Base-by-base conservation (phyloP, 2,329 filamentous ascomycete species). In the Ophiostoma australiae region DNA sequence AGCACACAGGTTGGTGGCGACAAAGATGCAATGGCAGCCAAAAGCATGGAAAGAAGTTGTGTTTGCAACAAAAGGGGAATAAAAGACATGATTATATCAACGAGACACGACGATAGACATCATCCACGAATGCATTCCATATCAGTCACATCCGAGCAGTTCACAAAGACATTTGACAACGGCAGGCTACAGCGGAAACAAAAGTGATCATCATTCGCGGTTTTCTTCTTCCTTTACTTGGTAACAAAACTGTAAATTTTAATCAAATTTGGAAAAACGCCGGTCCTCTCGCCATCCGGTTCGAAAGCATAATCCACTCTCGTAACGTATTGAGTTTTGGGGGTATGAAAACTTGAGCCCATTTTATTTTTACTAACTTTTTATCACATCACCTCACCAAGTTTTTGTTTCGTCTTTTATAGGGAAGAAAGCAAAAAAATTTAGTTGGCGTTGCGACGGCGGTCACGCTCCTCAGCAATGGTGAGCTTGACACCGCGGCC, bases 401-500 rank as follows among this genome's bases (percentile, higher is more conserved):
- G 13, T 20, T 31, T 48, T 48, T 20, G 44, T 10, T 48, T 48
- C 44, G n/a, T 48, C 44, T 48, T n/a, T 20, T 5, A 48, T 1
- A n/a, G 27, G 1, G 27, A n/a, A 48, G 20, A 20, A 48, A n/a
- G 7, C 5, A 6, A n/a, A 41, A 20, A 44, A 6, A 35, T 35
- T 74, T 74, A 74, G 73, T 85, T 87, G 86, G 77, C 83, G 77
- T 94, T 93, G 81, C 95, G 92, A 82, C 94, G 93, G 84, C 94
- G 94, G 86, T 99, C 94, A 88, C 94, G 90, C 92, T 99, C 94
- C 88, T 99, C 94, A 78, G 94, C 93, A 81, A 99, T 98, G 82
- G 91, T 90, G 84, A 98, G 93, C 93, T 97, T 97, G 88, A 99
- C 95, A 92, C 95, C 95, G 90, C 97, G 97, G 87, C 95, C 95